Evolutionary conservation across 2,329 filamentous ascomycete species (phyloP).

Genomic region (Chaetomiaceae sp.): DNA sequence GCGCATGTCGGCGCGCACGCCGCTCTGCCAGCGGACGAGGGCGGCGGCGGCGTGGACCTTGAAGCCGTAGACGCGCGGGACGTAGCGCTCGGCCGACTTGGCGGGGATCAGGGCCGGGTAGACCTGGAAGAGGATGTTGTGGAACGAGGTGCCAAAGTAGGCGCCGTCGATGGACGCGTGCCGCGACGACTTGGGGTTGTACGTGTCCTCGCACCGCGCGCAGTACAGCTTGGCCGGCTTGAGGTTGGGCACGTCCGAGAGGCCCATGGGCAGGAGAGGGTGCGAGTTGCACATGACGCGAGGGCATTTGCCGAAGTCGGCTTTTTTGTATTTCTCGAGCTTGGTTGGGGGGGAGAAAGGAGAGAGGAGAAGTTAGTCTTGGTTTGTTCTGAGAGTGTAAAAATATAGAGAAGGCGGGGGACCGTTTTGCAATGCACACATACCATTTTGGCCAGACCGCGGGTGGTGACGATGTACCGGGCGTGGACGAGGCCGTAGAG

Average conservation of each 20-base stretch:
- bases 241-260: constrained; percentile 79
- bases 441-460: constrained; percentile 95
- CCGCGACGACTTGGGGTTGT: constrained; percentile 96
- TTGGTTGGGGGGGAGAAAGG: constrained; percentile 35
- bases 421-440: too few species aligned
- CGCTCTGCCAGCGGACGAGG: constrained; percentile 85
- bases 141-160: constrained; percentile 97
- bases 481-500: constrained; percentile 95
- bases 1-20: constrained; percentile 76
- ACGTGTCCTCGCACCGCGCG: constrained; percentile 93
- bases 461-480: constrained; percentile 91
- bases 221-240: constrained; percentile 97
- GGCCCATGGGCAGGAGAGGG: constrained; percentile 89
- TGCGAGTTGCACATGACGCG: constrained; percentile 93
- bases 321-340: constrained; percentile 99
- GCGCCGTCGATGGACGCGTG: constrained; percentile 94
- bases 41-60: constrained; percentile 87
- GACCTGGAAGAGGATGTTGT: constrained; percentile 98
- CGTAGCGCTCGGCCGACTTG: constrained; percentile 81
- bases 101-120: constrained; percentile 84
- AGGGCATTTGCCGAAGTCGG: constrained; percentile 96
- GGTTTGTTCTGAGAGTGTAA: background rate
- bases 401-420: background rate
- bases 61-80: constrained; percentile 90
- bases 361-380: background rate